A percentile compares a stretch with the other conserved stretches of the same genome.
These are phyloP conservation scores for Trichoderma atroviride DNA, from an alignment of 2,329 filamentous ascomycete species.

Conservation along the genomic window DNA sequence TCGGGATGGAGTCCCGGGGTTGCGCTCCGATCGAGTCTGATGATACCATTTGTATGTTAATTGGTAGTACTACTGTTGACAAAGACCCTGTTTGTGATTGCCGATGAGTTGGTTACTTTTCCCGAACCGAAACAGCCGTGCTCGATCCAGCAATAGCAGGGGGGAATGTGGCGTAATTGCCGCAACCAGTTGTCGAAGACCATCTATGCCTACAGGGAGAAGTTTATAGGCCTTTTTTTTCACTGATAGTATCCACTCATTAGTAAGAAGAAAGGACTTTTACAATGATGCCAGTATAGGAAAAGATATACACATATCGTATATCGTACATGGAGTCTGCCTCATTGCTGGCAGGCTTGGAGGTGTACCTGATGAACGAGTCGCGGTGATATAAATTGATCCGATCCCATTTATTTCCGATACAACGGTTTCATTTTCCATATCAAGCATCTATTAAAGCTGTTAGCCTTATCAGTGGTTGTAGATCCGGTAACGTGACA, in stretches of 20 bases:
- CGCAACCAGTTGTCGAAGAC: neutral
- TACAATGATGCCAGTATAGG: neutral
- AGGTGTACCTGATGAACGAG: neutral
- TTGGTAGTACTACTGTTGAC: neutral
- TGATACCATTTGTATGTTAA: constrained; percentile 20
- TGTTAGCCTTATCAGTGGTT: neutral
- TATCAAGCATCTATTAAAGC: neutral
- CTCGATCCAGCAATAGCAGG: neutral
- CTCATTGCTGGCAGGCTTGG: neutral
- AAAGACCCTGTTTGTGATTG: neutral
- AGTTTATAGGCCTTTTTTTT: neutral
- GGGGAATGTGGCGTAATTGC: neutral
- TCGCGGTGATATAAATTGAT: neutral
- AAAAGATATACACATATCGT: neutral
- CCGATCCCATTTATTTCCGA: neutral
- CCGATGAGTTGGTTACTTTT: neutral
- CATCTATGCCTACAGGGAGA: neutral
- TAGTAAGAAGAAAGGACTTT: too few relatives aligned
- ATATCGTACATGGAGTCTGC: neutral
- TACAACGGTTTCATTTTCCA: neutral
- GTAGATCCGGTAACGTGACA: neutral
- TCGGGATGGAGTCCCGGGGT: constrained; percentile 22
- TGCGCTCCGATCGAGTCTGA: constrained; percentile 15
- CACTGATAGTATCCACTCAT: neutral
- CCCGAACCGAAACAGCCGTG: neutral